Base-by-base conservation (phyloP, 2,329 filamentous ascomycete species). In the Scortechinia acanthostroma region DNA sequence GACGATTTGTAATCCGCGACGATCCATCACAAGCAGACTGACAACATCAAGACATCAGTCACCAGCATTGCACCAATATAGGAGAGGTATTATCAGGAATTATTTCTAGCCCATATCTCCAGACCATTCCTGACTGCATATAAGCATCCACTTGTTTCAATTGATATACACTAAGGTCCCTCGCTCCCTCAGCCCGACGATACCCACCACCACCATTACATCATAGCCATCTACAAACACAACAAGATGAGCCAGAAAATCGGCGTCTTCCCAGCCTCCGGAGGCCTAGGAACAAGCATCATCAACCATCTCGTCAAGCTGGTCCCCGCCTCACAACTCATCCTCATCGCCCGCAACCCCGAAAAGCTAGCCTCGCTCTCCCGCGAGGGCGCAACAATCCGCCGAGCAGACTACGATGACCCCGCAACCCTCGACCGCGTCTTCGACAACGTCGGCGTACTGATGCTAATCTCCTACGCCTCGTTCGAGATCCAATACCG, bases 401-500 rank as follows among this genome's bases (percentile, higher is more conserved):
- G 75, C 1, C 60, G 65, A 45, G 76, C 73, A 3, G 67, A 71
- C 49, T 81, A 75, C 53, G 72, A 77, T 35, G 54, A 65, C 19
- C 59, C 65, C 1, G 53, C 58, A 0, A 65, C 70, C 2, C 59
- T 80, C 16, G 57, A 67, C 22, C 50, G 56, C 2, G 74, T 68
- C 2, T 76, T 81, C 45, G 49, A 60, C 2, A 72, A 66, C 4
- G 62, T 77, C 14, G 67, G 75, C 16, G 60, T 65, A 21, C 57
- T 81, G 42, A 73, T 81, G 54, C 61, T 81, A 23, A 68, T 81
- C 23, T 78, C 75, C 0, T 76, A 73, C 49, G 66, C 73, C 14
- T 71, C 69, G 45, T 64, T 70, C 42, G 70, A 72, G 28, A 64
- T 66, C 45, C 61, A 72, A 4, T 64, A 69, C 49, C 62, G 71